A percentile compares a stretch with the other conserved stretches of the same genome.
Evolutionary conservation across 352 stramenopile species (phyloP).

Genomic region (Aphanomyces cochlioides): DNA sequence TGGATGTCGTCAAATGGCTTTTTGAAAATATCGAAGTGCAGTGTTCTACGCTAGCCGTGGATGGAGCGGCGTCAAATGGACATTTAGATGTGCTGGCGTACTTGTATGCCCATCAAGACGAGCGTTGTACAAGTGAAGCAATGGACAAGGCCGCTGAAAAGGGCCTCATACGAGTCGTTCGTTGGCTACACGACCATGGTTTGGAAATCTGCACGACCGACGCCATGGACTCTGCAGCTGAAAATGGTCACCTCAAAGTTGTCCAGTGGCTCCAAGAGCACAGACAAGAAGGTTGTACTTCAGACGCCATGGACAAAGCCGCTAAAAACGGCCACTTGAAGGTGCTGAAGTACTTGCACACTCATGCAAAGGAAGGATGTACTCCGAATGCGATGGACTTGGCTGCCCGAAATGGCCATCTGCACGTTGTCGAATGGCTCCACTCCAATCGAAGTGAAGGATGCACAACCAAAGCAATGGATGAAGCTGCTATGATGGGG

Average conservation of each 20-base stretch:
- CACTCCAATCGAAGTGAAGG: not conserved
- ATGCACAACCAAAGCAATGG: not conserved
- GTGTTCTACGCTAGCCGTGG: not conserved
- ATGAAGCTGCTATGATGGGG: not conserved
- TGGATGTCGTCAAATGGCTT: slow-evolving; percentile 4
- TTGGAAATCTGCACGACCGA: slow-evolving; percentile 6
- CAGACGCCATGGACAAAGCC: slow-evolving; percentile 28
- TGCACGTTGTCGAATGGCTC: not conserved
- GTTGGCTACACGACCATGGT: slow-evolving; percentile 30
- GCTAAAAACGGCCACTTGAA: slow-evolving; percentile 31
- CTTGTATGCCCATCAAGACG: not conserved
- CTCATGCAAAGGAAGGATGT: slow-evolving; percentile 13
- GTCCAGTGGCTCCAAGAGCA: not conserved
- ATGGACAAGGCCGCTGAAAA: not conserved
- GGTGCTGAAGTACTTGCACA: slow-evolving; percentile 28
- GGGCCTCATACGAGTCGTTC: slow-evolving; percentile 29
- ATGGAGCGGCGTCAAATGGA: not conserved
- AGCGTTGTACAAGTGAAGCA: not conserved
- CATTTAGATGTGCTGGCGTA: slow-evolving; percentile 16
- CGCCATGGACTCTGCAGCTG: not conserved
- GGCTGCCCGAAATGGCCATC: not conserved
- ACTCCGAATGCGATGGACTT: slow-evolving; percentile 32
- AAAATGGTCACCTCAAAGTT: not conserved
- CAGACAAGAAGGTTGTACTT: not conserved
- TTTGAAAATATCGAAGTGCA: not conserved